Percentiles rank a stretch among this genome's conserved stretches.
These are phyloP conservation scores for Schizosaccharomyces osmophilus DNA, from an alignment of 805 yeast species.

Conservation along the genomic window DNA sequence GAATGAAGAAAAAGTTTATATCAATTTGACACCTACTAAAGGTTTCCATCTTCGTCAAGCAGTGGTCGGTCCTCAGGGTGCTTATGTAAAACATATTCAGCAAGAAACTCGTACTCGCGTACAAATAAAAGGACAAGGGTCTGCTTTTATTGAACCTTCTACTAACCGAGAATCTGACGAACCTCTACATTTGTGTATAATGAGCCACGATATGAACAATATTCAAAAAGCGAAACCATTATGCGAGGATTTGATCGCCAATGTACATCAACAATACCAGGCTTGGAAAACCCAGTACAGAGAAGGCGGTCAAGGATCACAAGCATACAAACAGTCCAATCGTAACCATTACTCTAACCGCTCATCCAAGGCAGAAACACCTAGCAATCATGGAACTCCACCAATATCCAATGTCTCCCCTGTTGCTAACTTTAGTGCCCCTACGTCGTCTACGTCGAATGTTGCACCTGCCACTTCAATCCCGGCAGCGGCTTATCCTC, in stretches of 20 bases:
- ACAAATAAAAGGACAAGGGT: conserved; percentile 16
- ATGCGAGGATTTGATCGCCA: conserved; percentile 10
- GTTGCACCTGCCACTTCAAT: conserved; percentile 2
- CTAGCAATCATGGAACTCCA: neutral
- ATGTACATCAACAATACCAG: conserved; percentile 7
- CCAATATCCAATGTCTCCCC: neutral
- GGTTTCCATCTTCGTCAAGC: conserved; percentile 13
- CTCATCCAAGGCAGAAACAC: neutral
- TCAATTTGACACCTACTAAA: conserved; percentile 9
- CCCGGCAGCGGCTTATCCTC: neutral
- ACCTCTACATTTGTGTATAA: conserved; percentile 13
- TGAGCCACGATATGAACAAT: conserved; percentile 10
- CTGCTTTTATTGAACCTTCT: conserved; percentile 13
- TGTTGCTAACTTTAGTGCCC: neutral
- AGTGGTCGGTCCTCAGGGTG: conserved; percentile 16
- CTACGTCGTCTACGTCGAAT: neutral
- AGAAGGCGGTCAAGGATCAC: neutral
- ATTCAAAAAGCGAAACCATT: conserved; percentile 11
- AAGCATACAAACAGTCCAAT: neutral
- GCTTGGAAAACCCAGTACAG: neutral
- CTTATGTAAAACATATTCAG: conserved; percentile 16
- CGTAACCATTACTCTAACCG: neutral
- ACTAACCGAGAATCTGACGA: conserved; percentile 14
- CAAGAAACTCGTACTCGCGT: conserved; percentile 13
- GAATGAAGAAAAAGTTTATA: conserved; percentile 10